Conservation (phyloP, 768 basidiomycete species). For the Saitozyma podzolica region DNA sequence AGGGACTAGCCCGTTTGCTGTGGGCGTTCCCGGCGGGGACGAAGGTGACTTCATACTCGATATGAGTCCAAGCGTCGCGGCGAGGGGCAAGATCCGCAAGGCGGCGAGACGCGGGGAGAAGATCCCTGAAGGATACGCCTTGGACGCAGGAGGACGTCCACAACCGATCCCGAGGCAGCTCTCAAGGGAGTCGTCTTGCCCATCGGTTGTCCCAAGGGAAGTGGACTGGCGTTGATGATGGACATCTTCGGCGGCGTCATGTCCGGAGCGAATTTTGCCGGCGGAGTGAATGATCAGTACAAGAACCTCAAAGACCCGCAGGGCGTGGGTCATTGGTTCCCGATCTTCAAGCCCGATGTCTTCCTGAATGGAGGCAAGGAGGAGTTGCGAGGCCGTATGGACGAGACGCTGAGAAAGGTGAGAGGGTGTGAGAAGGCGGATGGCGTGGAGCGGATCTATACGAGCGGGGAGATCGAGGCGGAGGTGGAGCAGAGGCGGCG, state of each 20-base stretch:
- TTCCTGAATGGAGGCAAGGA: slow-evolving; percentile 11
- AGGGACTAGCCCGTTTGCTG: slow-evolving; percentile 1
- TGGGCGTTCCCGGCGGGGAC: slow-evolving; percentile 3
- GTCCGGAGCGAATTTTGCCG: slow-evolving; percentile 7
- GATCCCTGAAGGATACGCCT: slow-evolving; percentile 1
- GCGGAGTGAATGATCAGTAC: slow-evolving; percentile 9
- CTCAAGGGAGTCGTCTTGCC: slow-evolving; percentile 13
- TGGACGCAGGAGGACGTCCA: slow-evolving; percentile 1
- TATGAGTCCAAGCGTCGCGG: slow-evolving; percentile 1
- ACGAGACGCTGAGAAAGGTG: not conserved
- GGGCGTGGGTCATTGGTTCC: slow-evolving; percentile 11
- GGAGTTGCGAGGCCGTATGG: not conserved
- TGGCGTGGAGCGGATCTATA: slow-evolving; percentile 1
- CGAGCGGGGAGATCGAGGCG: slow-evolving; percentile 1
- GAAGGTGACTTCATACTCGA: slow-evolving; percentile 1
- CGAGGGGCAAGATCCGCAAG: slow-evolving; percentile 4
- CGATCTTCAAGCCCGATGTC: slow-evolving; percentile 10
- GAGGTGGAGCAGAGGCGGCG: not conserved
- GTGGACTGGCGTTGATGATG: slow-evolving; percentile 13
- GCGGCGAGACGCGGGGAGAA: not conserved
- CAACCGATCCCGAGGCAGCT: slow-evolving; percentile 6
- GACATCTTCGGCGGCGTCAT: slow-evolving; percentile 12
- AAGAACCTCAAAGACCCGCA: not conserved
- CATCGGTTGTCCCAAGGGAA: slow-evolving; percentile 15
- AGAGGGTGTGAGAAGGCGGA: slow-evolving; percentile 2